Evolutionary conservation across 2,329 filamentous ascomycete species (phyloP).

Genomic region (Ilyonectria mors-panacis): DNA sequence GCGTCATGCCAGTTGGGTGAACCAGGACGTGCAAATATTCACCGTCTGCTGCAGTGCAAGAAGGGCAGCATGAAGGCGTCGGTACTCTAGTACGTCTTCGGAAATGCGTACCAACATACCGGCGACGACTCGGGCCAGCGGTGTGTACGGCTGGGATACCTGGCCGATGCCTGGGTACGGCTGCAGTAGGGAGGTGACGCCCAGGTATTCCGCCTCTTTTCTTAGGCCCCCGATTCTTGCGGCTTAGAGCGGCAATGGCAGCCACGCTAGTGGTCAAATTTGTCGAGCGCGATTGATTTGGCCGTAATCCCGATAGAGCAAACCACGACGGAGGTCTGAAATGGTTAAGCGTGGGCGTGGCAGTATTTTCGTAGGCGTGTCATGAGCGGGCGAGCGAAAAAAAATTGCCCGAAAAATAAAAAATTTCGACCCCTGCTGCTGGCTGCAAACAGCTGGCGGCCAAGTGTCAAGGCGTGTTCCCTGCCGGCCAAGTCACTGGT

Average conservation of each 20-base stretch:
- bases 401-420: slow-evolving; percentile 36
- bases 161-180: slow-evolving; percentile 27
- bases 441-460: slow-evolving; percentile 48
- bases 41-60: background rate
- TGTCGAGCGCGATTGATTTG: slow-evolving; percentile 37
- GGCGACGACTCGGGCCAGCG: slow-evolving; percentile 27
- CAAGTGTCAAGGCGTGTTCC: slow-evolving; percentile 42
- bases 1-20: background rate
- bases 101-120: slow-evolving; percentile 19
- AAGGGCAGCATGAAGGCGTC: background rate
- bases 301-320: slow-evolving; percentile 47
- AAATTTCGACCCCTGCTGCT: slow-evolving; percentile 42
- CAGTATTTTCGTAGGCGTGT: slow-evolving; percentile 19
- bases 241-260: slow-evolving; percentile 51
- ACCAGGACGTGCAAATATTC: slow-evolving; percentile 21
- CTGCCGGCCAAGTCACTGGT: slow-evolving; percentile 41
- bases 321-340: slow-evolving; percentile 26
- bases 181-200: slow-evolving; percentile 41
- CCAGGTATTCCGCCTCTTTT: slow-evolving; percentile 28
- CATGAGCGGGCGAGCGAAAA: slow-evolving; percentile 33
- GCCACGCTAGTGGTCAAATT: slow-evolving; percentile 42
- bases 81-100: slow-evolving; percentile 1
- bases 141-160: slow-evolving; percentile 46
- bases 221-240: slow-evolving; percentile 40
- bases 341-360: slow-evolving; percentile 19